These are phyloP conservation scores for Pouteria glomerata DNA, from an alignment of 148 eudicot genomes.

Conservation along the genomic window DNA sequence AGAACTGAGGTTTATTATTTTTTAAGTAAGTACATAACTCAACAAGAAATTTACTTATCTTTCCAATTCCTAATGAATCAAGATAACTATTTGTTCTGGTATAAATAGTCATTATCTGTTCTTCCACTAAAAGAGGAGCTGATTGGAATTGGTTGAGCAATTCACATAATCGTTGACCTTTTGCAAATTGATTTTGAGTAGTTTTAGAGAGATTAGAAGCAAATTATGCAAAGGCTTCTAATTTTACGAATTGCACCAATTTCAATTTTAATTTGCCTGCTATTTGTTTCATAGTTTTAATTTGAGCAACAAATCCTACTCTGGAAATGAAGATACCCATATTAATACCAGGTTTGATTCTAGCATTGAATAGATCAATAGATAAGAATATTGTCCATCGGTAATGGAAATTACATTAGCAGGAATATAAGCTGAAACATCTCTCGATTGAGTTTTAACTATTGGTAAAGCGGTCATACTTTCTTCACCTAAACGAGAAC, in stretches of 20 bases:
- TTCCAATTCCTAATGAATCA: too few species aligned
- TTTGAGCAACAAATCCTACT: too few species aligned
- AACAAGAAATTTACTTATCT: background rate
- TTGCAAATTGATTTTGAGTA: too few species aligned
- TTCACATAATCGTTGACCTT: conserved; percentile 1
- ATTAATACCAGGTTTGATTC: conserved; percentile 13
- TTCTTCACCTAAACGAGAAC: background rate
- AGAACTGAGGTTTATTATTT: background rate
- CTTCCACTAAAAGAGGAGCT: too few species aligned
- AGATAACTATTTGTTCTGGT: background rate
- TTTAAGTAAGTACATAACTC: conserved; percentile 5
- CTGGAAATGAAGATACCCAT: too few species aligned
- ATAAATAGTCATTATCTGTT: background rate
- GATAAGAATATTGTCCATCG: background rate
- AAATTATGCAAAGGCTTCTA: too few species aligned
- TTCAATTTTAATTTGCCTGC: too few species aligned
- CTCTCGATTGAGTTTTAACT: background rate
- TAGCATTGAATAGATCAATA: conserved; percentile 16
- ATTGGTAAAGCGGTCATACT: background rate
- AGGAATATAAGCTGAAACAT: background rate
- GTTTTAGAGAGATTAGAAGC: too few species aligned
- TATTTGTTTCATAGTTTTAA: too few species aligned
- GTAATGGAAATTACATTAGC: background rate
- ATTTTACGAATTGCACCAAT: too few species aligned
- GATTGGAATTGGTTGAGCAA: background rate